Conservation (phyloP, 768 basidiomycete species). For the Phaeolepiota aurea region DNA sequence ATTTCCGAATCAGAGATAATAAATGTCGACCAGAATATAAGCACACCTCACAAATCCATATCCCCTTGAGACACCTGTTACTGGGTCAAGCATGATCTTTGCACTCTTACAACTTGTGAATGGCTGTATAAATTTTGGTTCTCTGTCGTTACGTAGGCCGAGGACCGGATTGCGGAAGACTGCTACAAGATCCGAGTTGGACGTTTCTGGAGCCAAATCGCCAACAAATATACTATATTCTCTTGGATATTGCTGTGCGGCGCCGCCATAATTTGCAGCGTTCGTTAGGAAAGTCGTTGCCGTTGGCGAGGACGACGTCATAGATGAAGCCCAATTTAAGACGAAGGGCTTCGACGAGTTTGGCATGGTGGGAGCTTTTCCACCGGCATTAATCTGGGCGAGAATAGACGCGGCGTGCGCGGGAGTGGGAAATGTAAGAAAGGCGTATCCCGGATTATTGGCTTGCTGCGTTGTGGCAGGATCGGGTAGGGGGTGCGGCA, state of each 20-base stretch:
- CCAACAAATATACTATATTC: conserved; percentile 95
- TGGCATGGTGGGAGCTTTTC: conserved; percentile 62
- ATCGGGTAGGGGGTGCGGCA: conserved; percentile 57
- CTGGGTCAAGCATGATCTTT: conserved; percentile 90
- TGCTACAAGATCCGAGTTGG: conserved; percentile 91
- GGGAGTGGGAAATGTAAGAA: conserved; percentile 75
- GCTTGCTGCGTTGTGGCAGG: conserved; percentile 51
- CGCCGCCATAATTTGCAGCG: conserved; percentile 16
- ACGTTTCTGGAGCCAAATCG: conserved; percentile 87
- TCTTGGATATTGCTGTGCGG: conserved; percentile 58
- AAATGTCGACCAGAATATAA: conserved; percentile 4
- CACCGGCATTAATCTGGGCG: conserved; percentile 48
- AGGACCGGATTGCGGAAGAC: conserved; percentile 88
- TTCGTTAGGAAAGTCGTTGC: conserved; percentile 21
- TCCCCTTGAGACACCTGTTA: conserved; percentile 81
- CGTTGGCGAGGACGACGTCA: conserved; percentile 22
- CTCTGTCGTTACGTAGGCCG: conserved; percentile 76
- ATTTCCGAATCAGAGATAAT: conserved; percentile 9
- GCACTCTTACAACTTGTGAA: conserved; percentile 93
- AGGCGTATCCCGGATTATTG: conserved; percentile 85
- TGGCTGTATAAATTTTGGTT: conserved; percentile 82
- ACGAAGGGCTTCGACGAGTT: conserved; percentile 79
- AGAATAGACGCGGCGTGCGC: conserved; percentile 64
- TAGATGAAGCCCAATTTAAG: conserved; percentile 63
- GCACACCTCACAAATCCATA: conserved; percentile 87